Conservation (phyloP, 2,329 filamentous ascomycete species). For the Colletotrichum sp. region DNA sequence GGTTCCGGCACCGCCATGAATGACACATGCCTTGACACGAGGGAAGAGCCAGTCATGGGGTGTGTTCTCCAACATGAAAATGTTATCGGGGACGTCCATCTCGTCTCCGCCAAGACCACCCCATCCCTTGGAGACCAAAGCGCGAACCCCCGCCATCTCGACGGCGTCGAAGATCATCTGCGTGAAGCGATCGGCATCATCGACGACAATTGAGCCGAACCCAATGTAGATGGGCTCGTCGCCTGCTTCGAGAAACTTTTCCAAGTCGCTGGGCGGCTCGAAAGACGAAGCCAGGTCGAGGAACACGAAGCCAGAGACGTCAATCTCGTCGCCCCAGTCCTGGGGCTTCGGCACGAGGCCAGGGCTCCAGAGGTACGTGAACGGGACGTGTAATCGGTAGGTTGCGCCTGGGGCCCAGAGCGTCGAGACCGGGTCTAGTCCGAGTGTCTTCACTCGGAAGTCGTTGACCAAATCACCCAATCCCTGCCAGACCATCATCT, state of each 20-base stretch:
- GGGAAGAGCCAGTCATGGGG: constrained; percentile 83
- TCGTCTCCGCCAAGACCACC: constrained; percentile 67
- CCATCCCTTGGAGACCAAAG: constrained; percentile 78
- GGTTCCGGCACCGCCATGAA: constrained; percentile 80
- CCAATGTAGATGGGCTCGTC: constrained; percentile 74
- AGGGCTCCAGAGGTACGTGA: constrained; percentile 76
- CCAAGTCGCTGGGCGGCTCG: constrained; percentile 59
- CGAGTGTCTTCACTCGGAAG: constrained; percentile 72
- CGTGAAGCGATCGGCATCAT: constrained; percentile 72
- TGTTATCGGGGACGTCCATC: constrained; percentile 59
- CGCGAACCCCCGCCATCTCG: constrained; percentile 68
- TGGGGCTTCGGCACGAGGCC: constrained; percentile 68
- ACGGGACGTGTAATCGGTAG: constrained; percentile 76
- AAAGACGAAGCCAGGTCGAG: constrained; percentile 70
- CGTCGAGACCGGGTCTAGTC: constrained; percentile 75
- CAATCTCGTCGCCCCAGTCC: constrained; percentile 73
- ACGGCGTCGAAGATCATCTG: constrained; percentile 75
- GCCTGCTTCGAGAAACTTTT: constrained; percentile 60
- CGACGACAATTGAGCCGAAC: constrained; percentile 78
- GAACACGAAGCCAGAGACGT: constrained; percentile 81
- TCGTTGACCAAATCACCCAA: constrained; percentile 79
- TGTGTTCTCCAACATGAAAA: constrained; percentile 76
- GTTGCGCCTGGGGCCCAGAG: constrained; percentile 79
- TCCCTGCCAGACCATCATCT: constrained; percentile 92
- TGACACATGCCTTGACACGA: constrained; percentile 68